Evolutionary conservation across 768 basidiomycete species (phyloP).

Genomic region (Suillus clintonianus): DNA sequence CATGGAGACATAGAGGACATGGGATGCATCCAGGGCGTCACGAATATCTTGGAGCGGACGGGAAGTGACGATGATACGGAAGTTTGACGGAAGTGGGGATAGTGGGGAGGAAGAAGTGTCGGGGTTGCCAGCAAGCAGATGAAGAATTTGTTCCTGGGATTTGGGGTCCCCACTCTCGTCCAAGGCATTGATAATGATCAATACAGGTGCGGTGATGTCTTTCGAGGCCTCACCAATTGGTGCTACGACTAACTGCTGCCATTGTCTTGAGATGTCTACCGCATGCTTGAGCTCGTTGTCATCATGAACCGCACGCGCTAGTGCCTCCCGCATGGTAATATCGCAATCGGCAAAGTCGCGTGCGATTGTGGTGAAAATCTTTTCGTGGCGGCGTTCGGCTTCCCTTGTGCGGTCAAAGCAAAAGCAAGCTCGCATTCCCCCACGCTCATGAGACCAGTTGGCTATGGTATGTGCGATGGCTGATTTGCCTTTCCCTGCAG

Average conservation of each 20-base stretch:
- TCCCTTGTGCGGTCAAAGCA: conserved; percentile 13
- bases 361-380: conserved; percentile 3
- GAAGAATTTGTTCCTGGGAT: conserved; percentile 13
- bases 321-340: not conserved
- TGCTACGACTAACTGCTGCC: conserved; percentile 15
- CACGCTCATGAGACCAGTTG: conserved; percentile 2
- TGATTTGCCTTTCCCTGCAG: conserved; percentile 19
- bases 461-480: conserved; percentile 20
- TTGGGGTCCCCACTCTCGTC: conserved; percentile 14
- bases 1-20: not conserved
- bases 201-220: conserved; percentile 16
- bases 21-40: conserved; percentile 3
- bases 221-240: conserved; percentile 4
- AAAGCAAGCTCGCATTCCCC: conserved; percentile 15
- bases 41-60: conserved; percentile 8
- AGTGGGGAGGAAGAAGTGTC: not conserved
- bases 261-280: conserved; percentile 4
- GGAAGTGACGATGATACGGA: conserved; percentile 19
- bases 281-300: not conserved
- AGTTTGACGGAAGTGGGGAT: no score
- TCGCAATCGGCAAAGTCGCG: not conserved
- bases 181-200: conserved; percentile 28
- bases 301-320: not conserved
- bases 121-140: not conserved
- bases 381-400: not conserved